Evolutionary conservation across 164 flowering plant species (phyloP).

Genomic region (Vitis vinifera): ASM3070453v1 NC_081812.1:12777001-12777500

Average conservation of each 20-base stretch:
- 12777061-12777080: constrained; percentile 96
- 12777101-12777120: constrained; percentile 99
- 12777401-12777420: background rate
- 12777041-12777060: constrained; percentile 85
- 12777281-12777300: background rate
- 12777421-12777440: too few relatives aligned
- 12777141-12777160: background rate
- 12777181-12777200: background rate
- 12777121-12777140: constrained; percentile 58
- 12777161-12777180: background rate
- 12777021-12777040: constrained; percentile 94
- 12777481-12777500: too few relatives aligned
- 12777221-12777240: background rate
- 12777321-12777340: background rate
- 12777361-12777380: too few relatives aligned
- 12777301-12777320: background rate
- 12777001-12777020: constrained; percentile 96
- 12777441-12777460: too few relatives aligned
- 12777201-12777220: background rate
- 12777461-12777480: too few relatives aligned
- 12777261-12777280: background rate
- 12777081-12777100: constrained; percentile 93
- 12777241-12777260: background rate
- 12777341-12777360: too few relatives aligned
- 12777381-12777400: too few relatives aligned